Conservation (phyloP, 2,329 filamentous ascomycete species). For the Exophiala lecanii-corni region DNA sequence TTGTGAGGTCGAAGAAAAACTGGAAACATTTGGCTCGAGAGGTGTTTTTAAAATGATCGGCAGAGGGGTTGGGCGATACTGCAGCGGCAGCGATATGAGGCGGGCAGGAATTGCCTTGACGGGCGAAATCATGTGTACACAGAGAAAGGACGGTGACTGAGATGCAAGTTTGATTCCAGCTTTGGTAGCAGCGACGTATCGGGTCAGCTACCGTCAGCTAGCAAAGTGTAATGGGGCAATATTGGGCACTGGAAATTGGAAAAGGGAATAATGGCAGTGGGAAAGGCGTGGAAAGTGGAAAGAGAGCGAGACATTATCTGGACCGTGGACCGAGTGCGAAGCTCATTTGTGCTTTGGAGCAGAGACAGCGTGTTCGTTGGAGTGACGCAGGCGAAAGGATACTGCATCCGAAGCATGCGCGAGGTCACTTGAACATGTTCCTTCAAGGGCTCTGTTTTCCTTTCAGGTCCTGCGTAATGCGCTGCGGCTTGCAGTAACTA, state of each 20-base stretch:
- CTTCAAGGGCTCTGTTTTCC: neutral
- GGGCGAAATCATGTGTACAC: conserved; percentile 11
- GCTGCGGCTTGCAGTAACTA: neutral
- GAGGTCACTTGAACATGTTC: conserved; percentile 21
- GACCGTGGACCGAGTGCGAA: too few relatives aligned
- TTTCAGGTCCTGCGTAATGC: conserved; percentile 4
- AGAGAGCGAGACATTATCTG: too few relatives aligned
- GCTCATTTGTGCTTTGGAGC: conserved; percentile 2
- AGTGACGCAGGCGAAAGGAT: conserved; percentile 14
- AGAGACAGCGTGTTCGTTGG: conserved; percentile 6
- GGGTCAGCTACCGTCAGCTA: conserved; percentile 14
- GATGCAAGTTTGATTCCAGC: too few relatives aligned
- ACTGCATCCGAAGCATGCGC: conserved; percentile 18
- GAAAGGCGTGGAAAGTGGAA: neutral
- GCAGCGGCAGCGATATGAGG: too few relatives aligned
- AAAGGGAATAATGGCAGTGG: neutral
- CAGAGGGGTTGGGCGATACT: too few relatives aligned
- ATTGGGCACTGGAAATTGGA: conserved; percentile 1
- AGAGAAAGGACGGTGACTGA: too few relatives aligned
- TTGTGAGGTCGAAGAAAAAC: too few relatives aligned
- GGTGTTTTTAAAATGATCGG: too few relatives aligned
- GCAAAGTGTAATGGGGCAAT: neutral
- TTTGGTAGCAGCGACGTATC: conserved; percentile 15
- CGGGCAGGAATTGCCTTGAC: too few relatives aligned
- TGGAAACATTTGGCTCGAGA: too few relatives aligned